phyloP scores from a whole-genome alignment of 441 rosid genomes.

The Syzygium syzygioides region DNA sequence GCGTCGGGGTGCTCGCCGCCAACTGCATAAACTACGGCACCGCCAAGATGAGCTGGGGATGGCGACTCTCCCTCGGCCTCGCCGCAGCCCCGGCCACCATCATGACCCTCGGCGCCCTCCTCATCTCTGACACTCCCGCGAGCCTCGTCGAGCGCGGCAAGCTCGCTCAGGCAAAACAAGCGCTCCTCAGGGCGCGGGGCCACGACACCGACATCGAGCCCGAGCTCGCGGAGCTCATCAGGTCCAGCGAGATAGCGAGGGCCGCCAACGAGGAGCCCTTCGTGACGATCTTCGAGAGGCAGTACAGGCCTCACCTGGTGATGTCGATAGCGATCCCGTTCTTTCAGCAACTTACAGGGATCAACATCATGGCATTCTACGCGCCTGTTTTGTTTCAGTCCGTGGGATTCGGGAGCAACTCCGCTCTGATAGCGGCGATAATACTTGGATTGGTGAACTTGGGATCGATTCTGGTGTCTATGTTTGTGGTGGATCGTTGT shows the following conservation, averaged over 20 bases:
- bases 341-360: constrained; percentile 73
- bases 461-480: constrained; percentile 45
- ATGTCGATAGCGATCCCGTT: constrained; percentile 57
- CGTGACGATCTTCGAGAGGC: constrained; percentile 49
- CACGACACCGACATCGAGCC: constrained; percentile 33
- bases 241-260: constrained; percentile 38
- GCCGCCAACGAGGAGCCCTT: constrained; percentile 41
- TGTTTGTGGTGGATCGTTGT: constrained; percentile 49
- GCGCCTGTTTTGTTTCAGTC: constrained; percentile 71
- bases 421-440: constrained; percentile 53
- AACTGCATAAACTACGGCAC: constrained; percentile 49
- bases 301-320: constrained; percentile 61
- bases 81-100: constrained; percentile 60
- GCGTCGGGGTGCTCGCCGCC: constrained; percentile 56
- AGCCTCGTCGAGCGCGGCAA: constrained; percentile 69
- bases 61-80: constrained; percentile 73
- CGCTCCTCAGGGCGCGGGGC: constrained; percentile 45
- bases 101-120: constrained; percentile 64
- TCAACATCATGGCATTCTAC: constrained; percentile 61
- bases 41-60: constrained; percentile 51
- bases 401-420: constrained; percentile 57
- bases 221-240: constrained; percentile 45
- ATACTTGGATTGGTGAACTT: constrained; percentile 64
- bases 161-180: constrained; percentile 39
- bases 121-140: constrained; percentile 61